These are phyloP conservation scores for Podaxis sp. DNA, from an alignment of 768 basidiomycete species.

Conservation along the genomic window DNA sequence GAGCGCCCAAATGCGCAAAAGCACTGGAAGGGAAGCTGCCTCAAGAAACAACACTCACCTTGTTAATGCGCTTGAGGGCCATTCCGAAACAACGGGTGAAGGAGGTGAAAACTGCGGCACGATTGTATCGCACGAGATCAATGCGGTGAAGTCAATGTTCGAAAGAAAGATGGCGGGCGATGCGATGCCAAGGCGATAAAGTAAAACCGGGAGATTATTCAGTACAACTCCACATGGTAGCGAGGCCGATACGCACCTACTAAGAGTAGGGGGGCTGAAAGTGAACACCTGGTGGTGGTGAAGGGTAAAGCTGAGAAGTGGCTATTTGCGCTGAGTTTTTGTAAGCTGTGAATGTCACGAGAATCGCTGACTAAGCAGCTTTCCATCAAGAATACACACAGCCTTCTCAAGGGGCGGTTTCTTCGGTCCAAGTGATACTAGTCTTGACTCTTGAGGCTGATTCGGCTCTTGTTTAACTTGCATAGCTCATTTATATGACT, in stretches of 20 bases:
- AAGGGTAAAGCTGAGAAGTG: slow-evolving; percentile 40
- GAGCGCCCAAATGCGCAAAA: slow-evolving; percentile 9
- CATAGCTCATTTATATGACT: background rate
- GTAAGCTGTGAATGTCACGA: slow-evolving; percentile 30
- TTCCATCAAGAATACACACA: background rate
- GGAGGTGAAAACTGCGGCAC: slow-evolving; percentile 25
- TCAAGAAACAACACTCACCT: slow-evolving; percentile 48
- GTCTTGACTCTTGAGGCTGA: background rate
- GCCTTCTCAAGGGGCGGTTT: background rate
- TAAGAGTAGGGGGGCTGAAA: slow-evolving; percentile 20
- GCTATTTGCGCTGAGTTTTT: slow-evolving; percentile 44
- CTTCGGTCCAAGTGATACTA: background rate
- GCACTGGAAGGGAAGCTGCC: slow-evolving; percentile 7
- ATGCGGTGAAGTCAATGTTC: slow-evolving; percentile 22
- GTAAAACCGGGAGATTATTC: background rate
- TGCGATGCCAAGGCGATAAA: slow-evolving; percentile 31
- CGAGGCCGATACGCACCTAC: slow-evolving; percentile 27
- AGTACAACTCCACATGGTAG: slow-evolving; percentile 11
- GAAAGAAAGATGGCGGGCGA: slow-evolving; percentile 14
- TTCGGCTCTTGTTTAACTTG: background rate
- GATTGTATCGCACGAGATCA: slow-evolving; percentile 43
- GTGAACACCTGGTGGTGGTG: slow-evolving; percentile 41
- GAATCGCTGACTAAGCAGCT: slow-evolving; percentile 32
- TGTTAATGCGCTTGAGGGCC: slow-evolving; percentile 99
- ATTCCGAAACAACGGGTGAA: slow-evolving; percentile 41